phyloP scores from a whole-genome alignment of 768 basidiomycete genomes.

The Tulasnella calospora region DNA sequence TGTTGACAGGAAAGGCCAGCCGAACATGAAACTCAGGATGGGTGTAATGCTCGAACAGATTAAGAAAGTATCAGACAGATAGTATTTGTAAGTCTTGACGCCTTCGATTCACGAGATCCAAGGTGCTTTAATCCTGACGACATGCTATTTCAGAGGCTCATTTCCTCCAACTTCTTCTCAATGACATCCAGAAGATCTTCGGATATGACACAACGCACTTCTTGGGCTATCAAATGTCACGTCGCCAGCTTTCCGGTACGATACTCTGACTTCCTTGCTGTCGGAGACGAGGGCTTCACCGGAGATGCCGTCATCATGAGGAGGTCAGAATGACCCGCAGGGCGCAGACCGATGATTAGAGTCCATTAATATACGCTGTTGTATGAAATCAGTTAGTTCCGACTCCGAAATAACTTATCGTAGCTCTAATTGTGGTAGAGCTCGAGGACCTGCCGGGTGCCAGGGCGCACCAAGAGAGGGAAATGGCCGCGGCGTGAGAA shows the following conservation, averaged over 20 bases:
- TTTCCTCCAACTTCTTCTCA: background rate
- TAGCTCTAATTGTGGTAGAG: background rate
- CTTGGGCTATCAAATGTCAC: background rate
- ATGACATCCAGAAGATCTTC: background rate
- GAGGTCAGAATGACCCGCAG: background rate
- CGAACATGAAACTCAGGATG: conserved; percentile 86
- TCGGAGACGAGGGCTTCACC: background rate
- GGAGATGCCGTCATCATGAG: background rate
- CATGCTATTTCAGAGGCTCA: background rate
- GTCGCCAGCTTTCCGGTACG: background rate
- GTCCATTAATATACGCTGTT: background rate
- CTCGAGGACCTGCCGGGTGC: background rate
- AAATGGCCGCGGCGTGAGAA: conserved; percentile 4
- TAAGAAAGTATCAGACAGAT: conserved; percentile 37
- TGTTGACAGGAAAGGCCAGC: conserved; percentile 45
- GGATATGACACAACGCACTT: background rate
- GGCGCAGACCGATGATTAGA: background rate
- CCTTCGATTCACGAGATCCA: background rate
- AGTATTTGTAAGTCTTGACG: background rate
- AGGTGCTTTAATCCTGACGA: background rate
- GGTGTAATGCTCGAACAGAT: conserved; percentile 81
- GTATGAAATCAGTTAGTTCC: background rate
- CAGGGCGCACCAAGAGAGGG: background rate
- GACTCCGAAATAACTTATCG: background rate
- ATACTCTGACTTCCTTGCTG: background rate